Base-by-base conservation (phyloP, 73 alveolate species). In the Paramecium sexaurelia region DNA sequence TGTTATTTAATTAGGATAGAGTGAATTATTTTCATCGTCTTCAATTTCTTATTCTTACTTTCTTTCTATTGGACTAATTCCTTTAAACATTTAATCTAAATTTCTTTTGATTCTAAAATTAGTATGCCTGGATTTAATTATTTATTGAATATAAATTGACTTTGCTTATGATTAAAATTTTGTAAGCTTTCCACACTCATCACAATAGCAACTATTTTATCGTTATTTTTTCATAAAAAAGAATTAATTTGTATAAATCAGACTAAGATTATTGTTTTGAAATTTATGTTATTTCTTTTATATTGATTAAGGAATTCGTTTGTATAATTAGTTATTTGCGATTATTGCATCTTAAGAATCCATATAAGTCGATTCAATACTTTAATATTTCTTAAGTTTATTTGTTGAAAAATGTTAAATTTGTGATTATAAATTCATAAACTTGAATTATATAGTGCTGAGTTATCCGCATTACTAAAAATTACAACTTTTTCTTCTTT, bases 401-500 rank as follows among this genome's bases (percentile, higher is more conserved):
- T 22, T 61, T 11, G 22, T 29, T 61, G 7, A 29, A 29, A 11
- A 8, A 26, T 61, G 83, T 2, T 7, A 29, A 32, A 1, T 26
- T 1, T 13, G 7, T 26, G 24, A 27, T 32, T 61, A 61, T 61
- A 61, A 26, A 61, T 61, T 61, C 86, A 71, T 33, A 15, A 32
- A 71, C 86, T 71, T 71, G 86, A 11, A 35, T 71, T 71, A 35
- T n/a, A 71, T 32, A 15, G 32, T 11, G 19, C 86, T 71, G 11
- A 71, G 32, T 15, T 71, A 10, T 71, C 86, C 86, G 35, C 86
- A 71, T 71, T 1, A 33, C 7, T 4, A 13, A 71, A 57, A 71
- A 36, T 36, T 8, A 36, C 86, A 71, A 71, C 86, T 71, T 71
- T 71, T 71, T 71, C 86, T 71, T 71, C 86, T 71, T 10, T 61